phyloP scores from a whole-genome alignment of 2,329 filamentous ascomycete genomes.

The Verticillium albo-atrum region DNA sequence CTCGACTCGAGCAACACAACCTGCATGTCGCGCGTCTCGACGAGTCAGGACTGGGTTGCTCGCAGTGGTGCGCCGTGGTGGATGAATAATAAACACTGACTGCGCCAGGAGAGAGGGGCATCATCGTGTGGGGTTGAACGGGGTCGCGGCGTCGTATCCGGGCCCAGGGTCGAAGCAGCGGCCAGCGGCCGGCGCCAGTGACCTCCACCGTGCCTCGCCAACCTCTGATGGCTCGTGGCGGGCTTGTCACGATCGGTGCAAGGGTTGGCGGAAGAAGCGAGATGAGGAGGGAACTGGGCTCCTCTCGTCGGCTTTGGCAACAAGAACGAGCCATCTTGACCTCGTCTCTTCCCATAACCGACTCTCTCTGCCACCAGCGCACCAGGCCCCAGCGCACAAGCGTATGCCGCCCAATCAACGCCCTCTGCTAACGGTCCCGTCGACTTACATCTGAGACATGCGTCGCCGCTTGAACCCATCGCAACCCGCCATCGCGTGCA shows the following conservation, averaged over 20 bases:
- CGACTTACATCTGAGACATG: neutral
- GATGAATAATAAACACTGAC: too few species aligned
- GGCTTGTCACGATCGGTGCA: conserved; percentile 1
- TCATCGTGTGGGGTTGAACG: neutral
- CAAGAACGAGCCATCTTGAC: neutral
- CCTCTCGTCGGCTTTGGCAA: neutral
- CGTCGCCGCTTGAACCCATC: neutral
- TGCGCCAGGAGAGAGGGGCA: too few species aligned
- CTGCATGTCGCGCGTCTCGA: neutral
- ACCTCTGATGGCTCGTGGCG: neutral
- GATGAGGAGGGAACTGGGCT: neutral
- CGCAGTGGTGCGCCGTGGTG: neutral
- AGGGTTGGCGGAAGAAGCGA: neutral
- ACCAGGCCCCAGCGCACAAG: neutral
- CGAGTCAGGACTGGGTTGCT: neutral
- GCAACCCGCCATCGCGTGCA: neutral
- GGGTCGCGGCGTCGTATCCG: neutral
- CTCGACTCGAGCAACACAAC: neutral
- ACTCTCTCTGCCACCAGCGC: neutral
- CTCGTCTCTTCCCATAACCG: neutral
- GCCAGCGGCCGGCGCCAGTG: neutral
- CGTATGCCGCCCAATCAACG: conserved; percentile 7
- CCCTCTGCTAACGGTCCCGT: neutral
- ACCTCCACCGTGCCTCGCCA: neutral
- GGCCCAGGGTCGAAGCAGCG: neutral